A percentile compares a stretch with the other conserved stretches of the same genome.
These are phyloP conservation scores for Kickxella alabastrina DNA, from an alignment of 192 early-diverging fungal species.

Conservation along the genomic window DNA sequence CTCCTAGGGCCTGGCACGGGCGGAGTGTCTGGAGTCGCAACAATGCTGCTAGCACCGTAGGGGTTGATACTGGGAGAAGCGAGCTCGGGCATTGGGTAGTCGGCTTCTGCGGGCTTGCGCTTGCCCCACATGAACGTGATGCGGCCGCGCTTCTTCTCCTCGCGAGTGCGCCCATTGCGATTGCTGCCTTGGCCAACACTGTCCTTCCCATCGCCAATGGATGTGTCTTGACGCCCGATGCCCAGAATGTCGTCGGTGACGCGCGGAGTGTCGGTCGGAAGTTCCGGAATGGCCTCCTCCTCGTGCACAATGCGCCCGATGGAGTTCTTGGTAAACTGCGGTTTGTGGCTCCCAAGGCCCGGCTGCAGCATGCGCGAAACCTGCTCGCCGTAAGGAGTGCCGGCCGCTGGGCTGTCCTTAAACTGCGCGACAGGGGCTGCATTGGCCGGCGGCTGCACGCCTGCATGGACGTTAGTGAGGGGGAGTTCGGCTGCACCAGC, in stretches of 20 bases:
- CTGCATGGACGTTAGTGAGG: not conserved
- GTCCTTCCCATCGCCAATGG: not conserved
- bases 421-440: not conserved
- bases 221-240: constrained; percentile 33
- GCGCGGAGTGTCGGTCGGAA: constrained; percentile 39
- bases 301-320: constrained; percentile 51
- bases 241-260: constrained; percentile 52
- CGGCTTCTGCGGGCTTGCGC: constrained; percentile 32
- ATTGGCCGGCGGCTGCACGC: not conserved
- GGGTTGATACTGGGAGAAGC: constrained; percentile 10
- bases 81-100: constrained; percentile 23
- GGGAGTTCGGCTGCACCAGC: too few relatives aligned
- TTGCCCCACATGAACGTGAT: constrained; percentile 56
- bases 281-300: constrained; percentile 38
- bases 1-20: constrained; percentile 25
- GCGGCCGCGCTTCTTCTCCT: constrained; percentile 53
- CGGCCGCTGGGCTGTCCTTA: constrained; percentile 1
- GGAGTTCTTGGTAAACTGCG: constrained; percentile 45
- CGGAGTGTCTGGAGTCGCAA: constrained; percentile 12
- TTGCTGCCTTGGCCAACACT: constrained; percentile 4
- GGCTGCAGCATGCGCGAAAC: too few relatives aligned
- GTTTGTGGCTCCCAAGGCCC: too few relatives aligned
- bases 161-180: constrained; percentile 27
- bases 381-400: too few relatives aligned
- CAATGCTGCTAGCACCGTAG: constrained; percentile 3